A percentile compares a stretch with the other conserved stretches of the same genome.
Conservation (phyloP, 1,284 basidiomycete species). For the Ustilago shanxiensis region DNA sequence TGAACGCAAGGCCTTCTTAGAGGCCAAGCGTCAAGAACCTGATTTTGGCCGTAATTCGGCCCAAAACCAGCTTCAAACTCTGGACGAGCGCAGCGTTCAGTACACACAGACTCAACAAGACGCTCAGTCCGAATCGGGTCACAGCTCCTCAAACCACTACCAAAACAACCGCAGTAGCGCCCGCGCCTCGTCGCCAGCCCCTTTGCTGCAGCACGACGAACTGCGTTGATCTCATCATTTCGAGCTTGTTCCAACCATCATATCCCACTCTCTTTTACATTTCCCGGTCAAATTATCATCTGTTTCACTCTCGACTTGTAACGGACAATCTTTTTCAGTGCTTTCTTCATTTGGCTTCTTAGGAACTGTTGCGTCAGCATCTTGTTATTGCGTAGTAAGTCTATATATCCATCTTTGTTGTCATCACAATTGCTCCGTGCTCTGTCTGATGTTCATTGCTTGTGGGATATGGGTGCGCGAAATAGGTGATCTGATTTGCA, state of each 20-base stretch:
- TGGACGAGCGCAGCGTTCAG: constrained; percentile 29
- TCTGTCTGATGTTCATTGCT: background rate
- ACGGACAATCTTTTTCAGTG: constrained; percentile 15
- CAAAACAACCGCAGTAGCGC: constrained; percentile 25
- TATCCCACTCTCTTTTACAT: constrained; percentile 1
- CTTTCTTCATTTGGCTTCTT: background rate
- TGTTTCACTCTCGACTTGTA: background rate
- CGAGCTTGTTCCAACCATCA: background rate
- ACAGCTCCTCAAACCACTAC: constrained; percentile 26
- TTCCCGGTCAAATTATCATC: background rate
- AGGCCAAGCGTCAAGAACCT: constrained; percentile 20
- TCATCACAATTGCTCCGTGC: background rate
- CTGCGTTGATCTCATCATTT: constrained; percentile 18
- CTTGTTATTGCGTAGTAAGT: background rate
- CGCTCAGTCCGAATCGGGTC: constrained; percentile 19
- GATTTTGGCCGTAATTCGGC: constrained; percentile 15
- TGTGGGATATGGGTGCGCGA: background rate
- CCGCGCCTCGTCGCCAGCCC: constrained; percentile 30
- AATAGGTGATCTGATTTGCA: background rate
- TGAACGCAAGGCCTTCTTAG: constrained; percentile 47
- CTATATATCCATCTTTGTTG: background rate
- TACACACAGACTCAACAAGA: constrained; percentile 23
- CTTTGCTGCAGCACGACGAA: constrained; percentile 33
- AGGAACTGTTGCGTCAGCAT: constrained; percentile 2
- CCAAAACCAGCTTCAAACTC: constrained; percentile 14